These are phyloP conservation scores for Botrytis fragariae DNA, from an alignment of 2,329 filamentous ascomycete species.

Conservation along the genomic window DNA sequence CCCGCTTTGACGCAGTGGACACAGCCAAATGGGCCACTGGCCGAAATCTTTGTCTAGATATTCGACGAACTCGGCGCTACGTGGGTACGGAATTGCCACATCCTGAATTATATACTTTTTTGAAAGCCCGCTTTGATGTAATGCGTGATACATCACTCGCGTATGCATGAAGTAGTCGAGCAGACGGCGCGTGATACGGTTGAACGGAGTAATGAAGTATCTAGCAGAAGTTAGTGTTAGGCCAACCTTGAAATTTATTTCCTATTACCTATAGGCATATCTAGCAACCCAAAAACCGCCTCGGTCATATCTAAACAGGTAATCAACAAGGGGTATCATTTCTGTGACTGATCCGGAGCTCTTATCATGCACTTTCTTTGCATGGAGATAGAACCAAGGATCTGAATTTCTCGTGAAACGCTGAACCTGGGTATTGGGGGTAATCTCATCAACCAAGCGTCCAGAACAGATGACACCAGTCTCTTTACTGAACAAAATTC, in stretches of 20 bases:
- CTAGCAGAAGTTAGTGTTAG: not conserved
- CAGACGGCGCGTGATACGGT: constrained; percentile 53
- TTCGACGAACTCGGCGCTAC: constrained; percentile 49
- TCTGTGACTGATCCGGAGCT: constrained; percentile 39
- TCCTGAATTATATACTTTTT: constrained; percentile 61
- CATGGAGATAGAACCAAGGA: constrained; percentile 65
- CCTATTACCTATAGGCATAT: constrained; percentile 51
- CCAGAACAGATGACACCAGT: constrained; percentile 54
- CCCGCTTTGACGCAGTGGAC: constrained; percentile 45
- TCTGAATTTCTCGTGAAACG: constrained; percentile 39
- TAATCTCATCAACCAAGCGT: constrained; percentile 42
- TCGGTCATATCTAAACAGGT: constrained; percentile 61
- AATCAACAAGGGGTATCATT: constrained; percentile 48
- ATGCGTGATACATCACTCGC: constrained; percentile 57
- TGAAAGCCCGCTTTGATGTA: constrained; percentile 56
- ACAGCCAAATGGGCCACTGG: constrained; percentile 51
- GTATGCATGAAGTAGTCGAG: constrained; percentile 61
- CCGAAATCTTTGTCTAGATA: constrained; percentile 45
- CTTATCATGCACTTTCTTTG: constrained; percentile 35
- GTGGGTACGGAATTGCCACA: constrained; percentile 53
- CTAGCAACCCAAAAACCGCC: constrained; percentile 64
- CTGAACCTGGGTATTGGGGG: not conserved
- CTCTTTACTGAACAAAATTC: constrained; percentile 48
- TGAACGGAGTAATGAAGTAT: constrained; percentile 61
- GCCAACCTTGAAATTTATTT: not conserved